A percentile compares a stretch with the other conserved stretches of the same genome.
These are phyloP conservation scores for Coccomyxa subellipsoidea DNA, from an alignment of 163 green algal species.

Conservation along the genomic window DNA sequence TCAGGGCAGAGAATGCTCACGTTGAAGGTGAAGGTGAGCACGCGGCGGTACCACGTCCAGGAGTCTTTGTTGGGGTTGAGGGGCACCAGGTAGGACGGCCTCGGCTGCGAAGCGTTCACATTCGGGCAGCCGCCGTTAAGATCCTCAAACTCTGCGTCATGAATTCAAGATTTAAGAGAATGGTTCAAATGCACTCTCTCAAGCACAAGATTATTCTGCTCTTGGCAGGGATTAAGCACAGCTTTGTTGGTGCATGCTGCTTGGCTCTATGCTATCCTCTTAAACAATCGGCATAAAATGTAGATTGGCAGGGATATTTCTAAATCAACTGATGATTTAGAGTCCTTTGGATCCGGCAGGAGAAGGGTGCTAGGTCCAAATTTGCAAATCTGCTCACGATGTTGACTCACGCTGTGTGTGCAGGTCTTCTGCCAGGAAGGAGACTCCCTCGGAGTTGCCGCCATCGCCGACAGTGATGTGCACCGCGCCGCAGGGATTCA, in stretches of 20 bases:
- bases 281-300: too few species aligned
- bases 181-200: too few species aligned
- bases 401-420: background rate
- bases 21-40: slow-evolving; percentile 23
- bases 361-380: too few species aligned
- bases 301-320: too few species aligned
- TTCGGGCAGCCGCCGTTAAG: slow-evolving; percentile 23
- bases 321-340: too few species aligned
- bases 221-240: too few species aligned
- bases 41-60: slow-evolving; percentile 26
- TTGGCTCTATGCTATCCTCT: too few species aligned
- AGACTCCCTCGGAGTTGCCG: slow-evolving; percentile 36
- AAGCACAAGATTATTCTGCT: background rate
- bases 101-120: background rate
- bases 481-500: slow-evolving; percentile 34
- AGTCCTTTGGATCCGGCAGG: too few species aligned
- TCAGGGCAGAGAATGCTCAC: background rate
- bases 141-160: slow-evolving; percentile 26
- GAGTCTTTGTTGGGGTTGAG: slow-evolving; percentile 17
- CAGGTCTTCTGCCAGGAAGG: slow-evolving; percentile 5
- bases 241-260: too few species aligned
- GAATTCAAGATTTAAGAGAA: too few species aligned
- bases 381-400: too few species aligned
- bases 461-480: slow-evolving; percentile 43
- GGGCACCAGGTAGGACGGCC: slow-evolving; percentile 12